Conservation (phyloP, 345 rosid genomes). For the sweet orange (Citrus sinensis) region DVS_A1.0 CM039162.1:20469501-20470000, state of each 20-base stretch:
- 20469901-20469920: slow-evolving; percentile 34
- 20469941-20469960: slow-evolving; percentile 58
- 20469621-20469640: slow-evolving; percentile 57
- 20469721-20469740: slow-evolving; percentile 56
- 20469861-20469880: slow-evolving; percentile 56
- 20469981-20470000: slow-evolving; percentile 59
- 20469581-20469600: slow-evolving; percentile 63
- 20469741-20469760: slow-evolving; percentile 56
- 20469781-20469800: slow-evolving; percentile 27
- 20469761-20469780: slow-evolving; percentile 42
- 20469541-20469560: slow-evolving; percentile 58
- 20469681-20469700: slow-evolving; percentile 56
- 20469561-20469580: slow-evolving; percentile 77
- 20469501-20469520: slow-evolving; percentile 62
- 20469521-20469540: slow-evolving; percentile 52
- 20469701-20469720: slow-evolving; percentile 62
- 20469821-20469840: slow-evolving; percentile 55
- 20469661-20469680: slow-evolving; percentile 69
- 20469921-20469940: slow-evolving; percentile 38
- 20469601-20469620: slow-evolving; percentile 67
- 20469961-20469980: slow-evolving; percentile 35
- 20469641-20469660: slow-evolving; percentile 76
- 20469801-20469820: slow-evolving; percentile 8
- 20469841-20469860: slow-evolving; percentile 53
- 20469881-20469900: slow-evolving; percentile 48